Evolutionary conservation across 305 asterid genomes (phyloP).

Genomic region (Fraxinus dipetala): DNA sequence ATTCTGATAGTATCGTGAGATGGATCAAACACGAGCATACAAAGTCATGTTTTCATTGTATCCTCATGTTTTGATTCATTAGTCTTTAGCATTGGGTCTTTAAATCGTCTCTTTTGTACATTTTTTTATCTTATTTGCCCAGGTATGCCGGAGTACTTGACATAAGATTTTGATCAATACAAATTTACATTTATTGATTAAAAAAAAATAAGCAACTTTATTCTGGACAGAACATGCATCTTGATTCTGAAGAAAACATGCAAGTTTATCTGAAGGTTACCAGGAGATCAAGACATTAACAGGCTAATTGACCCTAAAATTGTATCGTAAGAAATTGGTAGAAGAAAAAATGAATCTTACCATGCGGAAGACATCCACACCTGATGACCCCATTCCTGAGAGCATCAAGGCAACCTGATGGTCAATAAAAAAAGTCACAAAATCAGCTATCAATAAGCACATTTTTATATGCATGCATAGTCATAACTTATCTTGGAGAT

Average conservation of each 20-base stretch:
- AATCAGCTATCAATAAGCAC: background rate
- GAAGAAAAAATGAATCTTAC: slow-evolving; percentile 31
- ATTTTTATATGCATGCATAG: background rate
- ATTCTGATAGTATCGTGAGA: background rate
- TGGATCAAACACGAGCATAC: background rate
- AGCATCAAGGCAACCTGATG: slow-evolving; percentile 90
- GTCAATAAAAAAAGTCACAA: slow-evolving; percentile 15
- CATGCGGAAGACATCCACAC: slow-evolving; percentile 81
- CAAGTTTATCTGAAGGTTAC: background rate
- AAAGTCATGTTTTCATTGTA: background rate
- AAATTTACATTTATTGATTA: background rate
- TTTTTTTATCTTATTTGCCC: background rate
- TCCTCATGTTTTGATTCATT: background rate
- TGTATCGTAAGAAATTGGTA: background rate
- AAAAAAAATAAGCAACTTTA: background rate
- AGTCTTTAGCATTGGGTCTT: background rate
- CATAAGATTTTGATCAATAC: background rate
- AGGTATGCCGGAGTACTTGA: background rate
- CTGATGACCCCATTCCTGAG: slow-evolving; percentile 85
- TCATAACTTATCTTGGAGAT: background rate
- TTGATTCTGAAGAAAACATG: background rate
- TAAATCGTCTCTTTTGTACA: background rate
- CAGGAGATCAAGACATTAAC: background rate
- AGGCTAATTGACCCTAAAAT: background rate
- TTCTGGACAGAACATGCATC: background rate